These are phyloP conservation scores for Leishmania arabica DNA, from an alignment of 208 protist species.

Conservation along the genomic window DNA sequence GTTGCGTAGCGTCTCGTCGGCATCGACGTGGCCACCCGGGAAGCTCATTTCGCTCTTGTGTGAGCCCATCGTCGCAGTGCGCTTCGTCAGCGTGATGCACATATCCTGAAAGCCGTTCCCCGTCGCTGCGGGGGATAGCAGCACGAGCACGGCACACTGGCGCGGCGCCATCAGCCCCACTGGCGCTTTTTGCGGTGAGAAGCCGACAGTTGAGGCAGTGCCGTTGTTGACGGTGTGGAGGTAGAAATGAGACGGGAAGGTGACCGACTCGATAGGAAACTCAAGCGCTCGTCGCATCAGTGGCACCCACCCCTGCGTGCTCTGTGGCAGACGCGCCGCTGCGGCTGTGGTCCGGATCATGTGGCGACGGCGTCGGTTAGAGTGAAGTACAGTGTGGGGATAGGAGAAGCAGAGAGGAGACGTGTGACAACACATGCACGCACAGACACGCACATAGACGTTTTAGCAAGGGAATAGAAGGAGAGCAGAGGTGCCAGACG, in stretches of 20 bases:
- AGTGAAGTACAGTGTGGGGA: neutral
- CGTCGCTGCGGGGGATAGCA: slow-evolving; percentile 55
- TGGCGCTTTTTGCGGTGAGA: slow-evolving; percentile 41
- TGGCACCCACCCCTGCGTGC: slow-evolving; percentile 49
- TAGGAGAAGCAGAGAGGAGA: no score
- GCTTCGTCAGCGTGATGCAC: slow-evolving; percentile 87
- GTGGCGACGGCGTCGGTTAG: neutral
- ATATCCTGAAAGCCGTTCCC: slow-evolving; percentile 68
- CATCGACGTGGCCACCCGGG: slow-evolving; percentile 70
- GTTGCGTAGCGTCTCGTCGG: slow-evolving; percentile 44
- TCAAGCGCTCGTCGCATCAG: slow-evolving; percentile 49
- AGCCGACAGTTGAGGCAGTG: slow-evolving; percentile 17
- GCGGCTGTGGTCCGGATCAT: neutral
- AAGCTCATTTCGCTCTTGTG: slow-evolving; percentile 86
- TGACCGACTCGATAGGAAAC: slow-evolving; percentile 40
- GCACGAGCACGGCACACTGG: slow-evolving; percentile 60
- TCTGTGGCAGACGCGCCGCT: slow-evolving; percentile 50
- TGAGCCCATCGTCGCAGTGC: slow-evolving; percentile 50
- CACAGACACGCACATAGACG: neutral
- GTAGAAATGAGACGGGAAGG: slow-evolving; percentile 72
- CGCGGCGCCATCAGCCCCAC: slow-evolving; percentile 5
- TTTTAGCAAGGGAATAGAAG: neutral
- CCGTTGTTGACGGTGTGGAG: slow-evolving; percentile 30
- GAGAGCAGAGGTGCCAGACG: neutral
- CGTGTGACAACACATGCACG: neutral